Base-by-base conservation (phyloP, 306 rosid species). In the Ammopiptanthus mongolicus region DNA sequence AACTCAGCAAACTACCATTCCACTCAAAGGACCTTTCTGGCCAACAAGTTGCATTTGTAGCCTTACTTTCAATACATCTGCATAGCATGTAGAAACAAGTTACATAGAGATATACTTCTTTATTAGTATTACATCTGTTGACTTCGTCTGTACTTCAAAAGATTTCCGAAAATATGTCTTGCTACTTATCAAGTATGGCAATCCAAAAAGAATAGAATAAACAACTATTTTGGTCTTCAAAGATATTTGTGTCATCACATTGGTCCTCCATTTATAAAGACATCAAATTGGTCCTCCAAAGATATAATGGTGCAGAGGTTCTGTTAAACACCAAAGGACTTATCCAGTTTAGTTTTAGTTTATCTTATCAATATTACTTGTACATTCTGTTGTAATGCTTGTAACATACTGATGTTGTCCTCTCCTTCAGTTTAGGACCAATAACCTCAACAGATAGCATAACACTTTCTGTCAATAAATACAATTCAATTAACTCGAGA, bases 1-100 rank as follows among this genome's bases (percentile, higher is more conserved):
- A 80, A 81, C 76, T 47, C 58, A 62, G 78, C 41, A 77, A 80
- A 77, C 39, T 90, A 95, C 99, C 97, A 92, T 92, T 86, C 99
- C 99, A 56, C 65, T 85, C 73, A 90, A 79, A 81, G 96, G 98
- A 86, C 97, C 97, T 71, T 77, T 92, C 91, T 87, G 96, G 66
- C 99, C 97, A 78, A 90, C 92, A 46, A 92, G 99, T 84, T 96
- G 99, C 97, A 90, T 96, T 81, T 96, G 99, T 81, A 96, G 90
- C 88, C 99, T 92, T 46, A 92, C 97, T 81, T 96, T 96, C 78
- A 96, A 80, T 14, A 96, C 96, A 88, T 96, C 97, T 95, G 91
- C 92, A 84, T 61, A 79, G 63, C 79, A 82, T n/a, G 46, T 71
- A 67, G n/a, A 78, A 63, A 65, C 71, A 65, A 52, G 68, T 65